These are phyloP conservation scores for Psilocybe cyanescens DNA, from an alignment of 768 basidiomycete species.

Conservation along the genomic window DNA sequence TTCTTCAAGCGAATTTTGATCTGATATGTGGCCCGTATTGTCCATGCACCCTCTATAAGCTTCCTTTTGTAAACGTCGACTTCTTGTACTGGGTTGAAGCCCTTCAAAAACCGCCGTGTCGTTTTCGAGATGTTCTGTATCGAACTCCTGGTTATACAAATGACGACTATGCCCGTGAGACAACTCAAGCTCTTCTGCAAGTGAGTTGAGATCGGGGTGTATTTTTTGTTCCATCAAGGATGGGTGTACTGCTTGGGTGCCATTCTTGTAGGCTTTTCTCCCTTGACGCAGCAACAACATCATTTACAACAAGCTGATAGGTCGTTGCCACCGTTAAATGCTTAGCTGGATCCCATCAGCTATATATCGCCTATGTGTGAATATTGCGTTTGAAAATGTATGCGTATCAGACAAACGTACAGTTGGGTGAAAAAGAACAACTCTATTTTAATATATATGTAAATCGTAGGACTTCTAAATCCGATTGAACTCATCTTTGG, in stretches of 20 bases:
- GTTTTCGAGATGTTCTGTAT: slow-evolving; percentile 9
- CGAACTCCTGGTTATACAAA: neutral
- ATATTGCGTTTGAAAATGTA: no score
- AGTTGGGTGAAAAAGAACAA: no score
- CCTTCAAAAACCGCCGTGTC: slow-evolving; percentile 18
- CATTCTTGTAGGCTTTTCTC: neutral
- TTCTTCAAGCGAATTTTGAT: slow-evolving; percentile 1
- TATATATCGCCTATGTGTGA: neutral
- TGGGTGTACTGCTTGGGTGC: neutral
- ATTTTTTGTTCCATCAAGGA: slow-evolving; percentile 33
- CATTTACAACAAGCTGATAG: neutral
- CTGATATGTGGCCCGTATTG: slow-evolving; percentile 7
- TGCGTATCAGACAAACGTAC: neutral
- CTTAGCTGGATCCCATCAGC: neutral
- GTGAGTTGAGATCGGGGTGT: slow-evolving; percentile 39
- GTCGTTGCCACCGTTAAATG: slow-evolving; percentile 1
- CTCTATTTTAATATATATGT: no score
- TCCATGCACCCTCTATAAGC: slow-evolving; percentile 5
- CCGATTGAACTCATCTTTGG: no score
- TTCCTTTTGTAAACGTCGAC: slow-evolving; percentile 12
- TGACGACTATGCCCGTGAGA: slow-evolving; percentile 4
- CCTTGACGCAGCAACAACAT: slow-evolving; percentile 8
- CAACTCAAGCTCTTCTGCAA: slow-evolving; percentile 26
- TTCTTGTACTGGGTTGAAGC: slow-evolving; percentile 18
- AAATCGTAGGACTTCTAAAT: no score